phyloP scores from a whole-genome alignment of 2,329 filamentous ascomycete genomes.

The Chrysoporthe austroafricana region DNA sequence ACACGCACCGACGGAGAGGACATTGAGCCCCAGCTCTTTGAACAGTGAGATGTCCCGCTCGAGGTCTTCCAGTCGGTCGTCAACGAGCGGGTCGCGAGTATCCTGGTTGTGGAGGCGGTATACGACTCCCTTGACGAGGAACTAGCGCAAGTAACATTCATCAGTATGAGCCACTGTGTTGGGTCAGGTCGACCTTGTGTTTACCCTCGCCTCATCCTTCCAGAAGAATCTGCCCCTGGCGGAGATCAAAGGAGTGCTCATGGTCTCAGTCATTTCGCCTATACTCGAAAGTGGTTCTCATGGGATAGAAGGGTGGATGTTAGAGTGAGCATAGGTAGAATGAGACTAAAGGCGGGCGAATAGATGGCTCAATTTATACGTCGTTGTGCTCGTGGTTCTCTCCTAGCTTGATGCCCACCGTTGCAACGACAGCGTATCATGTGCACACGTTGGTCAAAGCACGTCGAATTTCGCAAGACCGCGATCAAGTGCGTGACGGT shows the following conservation, averaged over 20 bases:
- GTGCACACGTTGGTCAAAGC: background rate
- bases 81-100: constrained; percentile 28
- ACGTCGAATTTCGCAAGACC: constrained; percentile 18
- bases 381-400: background rate
- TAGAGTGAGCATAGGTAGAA: background rate
- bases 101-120: constrained; percentile 23
- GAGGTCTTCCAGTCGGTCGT: constrained; percentile 32
- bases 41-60: constrained; percentile 33
- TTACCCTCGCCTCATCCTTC: constrained; percentile 21
- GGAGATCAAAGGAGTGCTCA: constrained; percentile 6
- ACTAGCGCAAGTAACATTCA: background rate
- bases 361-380: constrained; percentile 2
- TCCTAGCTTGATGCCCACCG: background rate
- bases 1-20: constrained; percentile 34
- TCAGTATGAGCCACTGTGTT: background rate
- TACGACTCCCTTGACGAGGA: constrained; percentile 28
- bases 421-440: background rate
- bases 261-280: background rate
- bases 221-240: constrained; percentile 39
- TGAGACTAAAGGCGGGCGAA: too few relatives aligned
- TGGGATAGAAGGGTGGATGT: background rate
- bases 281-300: background rate
- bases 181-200: background rate
- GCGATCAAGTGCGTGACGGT: constrained; percentile 13
- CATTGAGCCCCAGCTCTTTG: constrained; percentile 35